These are phyloP conservation scores for Pisolithus albus DNA, from an alignment of 768 basidiomycete species.

Conservation along the genomic window DNA sequence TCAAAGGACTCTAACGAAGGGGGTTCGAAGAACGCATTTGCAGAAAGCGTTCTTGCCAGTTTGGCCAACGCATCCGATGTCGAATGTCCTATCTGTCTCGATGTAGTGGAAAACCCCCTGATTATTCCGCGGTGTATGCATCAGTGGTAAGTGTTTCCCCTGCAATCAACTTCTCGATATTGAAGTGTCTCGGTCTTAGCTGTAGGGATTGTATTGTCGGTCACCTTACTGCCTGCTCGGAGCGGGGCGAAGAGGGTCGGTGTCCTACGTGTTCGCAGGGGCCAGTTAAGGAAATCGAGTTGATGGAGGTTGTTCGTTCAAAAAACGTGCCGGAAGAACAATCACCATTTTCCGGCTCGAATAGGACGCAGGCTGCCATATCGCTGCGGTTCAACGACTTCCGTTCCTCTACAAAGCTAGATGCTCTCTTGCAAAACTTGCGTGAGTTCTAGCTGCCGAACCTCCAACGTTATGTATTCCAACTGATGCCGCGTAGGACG, in stretches of 20 bases:
- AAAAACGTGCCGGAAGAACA: constrained; percentile 7
- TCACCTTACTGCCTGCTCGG: constrained; percentile 61
- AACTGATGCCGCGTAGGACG: constrained; percentile 35
- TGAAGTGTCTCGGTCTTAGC: constrained; percentile 31
- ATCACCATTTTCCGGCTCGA: constrained; percentile 9
- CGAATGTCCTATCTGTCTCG: constrained; percentile 81
- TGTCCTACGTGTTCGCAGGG: constrained; percentile 79
- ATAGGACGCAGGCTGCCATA: constrained; percentile 29
- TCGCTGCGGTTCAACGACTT: constrained; percentile 76
- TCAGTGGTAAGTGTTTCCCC: constrained; percentile 43
- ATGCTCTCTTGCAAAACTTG: constrained; percentile 71
- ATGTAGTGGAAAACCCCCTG: constrained; percentile 64
- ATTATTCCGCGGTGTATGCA: constrained; percentile 75
- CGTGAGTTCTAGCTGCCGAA: constrained; percentile 34
- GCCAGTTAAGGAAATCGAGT: constrained; percentile 56
- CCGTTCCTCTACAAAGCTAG: constrained; percentile 83
- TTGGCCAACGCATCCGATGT: constrained; percentile 42
- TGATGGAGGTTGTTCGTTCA: constrained; percentile 54
- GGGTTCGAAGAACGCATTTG: constrained; percentile 39
- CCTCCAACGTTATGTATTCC: neutral
- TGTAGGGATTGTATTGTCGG: constrained; percentile 89
- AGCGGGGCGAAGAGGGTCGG: constrained; percentile 58
- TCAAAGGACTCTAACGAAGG: constrained; percentile 27
- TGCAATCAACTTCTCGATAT: neutral
- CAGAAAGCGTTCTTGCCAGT: constrained; percentile 57